Percentiles rank a stretch among this genome's conserved stretches.
phyloP scores from a whole-genome alignment of 768 basidiomycete species.

The Mycena amicta region DNA sequence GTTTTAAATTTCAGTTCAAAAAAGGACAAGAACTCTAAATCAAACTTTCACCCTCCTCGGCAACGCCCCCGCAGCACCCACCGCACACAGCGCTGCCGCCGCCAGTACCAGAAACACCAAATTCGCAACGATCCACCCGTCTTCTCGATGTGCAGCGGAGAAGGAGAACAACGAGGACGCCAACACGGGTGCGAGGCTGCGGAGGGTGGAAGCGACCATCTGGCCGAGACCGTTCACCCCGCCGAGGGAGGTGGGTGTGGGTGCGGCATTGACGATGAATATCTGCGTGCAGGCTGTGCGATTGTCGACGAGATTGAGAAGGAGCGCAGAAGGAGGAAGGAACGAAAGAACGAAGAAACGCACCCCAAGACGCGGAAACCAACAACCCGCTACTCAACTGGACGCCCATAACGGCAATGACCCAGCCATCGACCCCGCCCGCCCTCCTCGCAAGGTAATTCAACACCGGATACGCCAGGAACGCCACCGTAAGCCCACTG shows the following conservation, averaged over 20 bases:
- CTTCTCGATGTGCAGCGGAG: neutral
- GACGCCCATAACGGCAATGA: constrained; percentile 33
- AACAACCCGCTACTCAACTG: constrained; percentile 28
- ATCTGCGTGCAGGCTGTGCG: neutral
- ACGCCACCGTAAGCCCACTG: constrained; percentile 25
- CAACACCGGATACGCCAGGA: constrained; percentile 38
- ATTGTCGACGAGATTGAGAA: neutral
- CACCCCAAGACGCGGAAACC: neutral
- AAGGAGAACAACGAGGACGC: neutral
- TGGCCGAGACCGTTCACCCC: neutral
- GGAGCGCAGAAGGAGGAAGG: neutral
- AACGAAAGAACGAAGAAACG: neutral
- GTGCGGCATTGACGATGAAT: neutral
- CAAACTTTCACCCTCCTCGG: neutral
- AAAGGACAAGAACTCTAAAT: no score
- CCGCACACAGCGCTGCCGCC: neutral
- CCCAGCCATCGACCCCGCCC: constrained; percentile 35
- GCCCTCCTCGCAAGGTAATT: constrained; percentile 36
- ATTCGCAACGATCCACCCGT: neutral
- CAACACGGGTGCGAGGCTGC: neutral
- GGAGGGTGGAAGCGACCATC: neutral
- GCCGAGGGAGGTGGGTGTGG: neutral
- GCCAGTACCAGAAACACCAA: neutral
- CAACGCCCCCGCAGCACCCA: neutral
- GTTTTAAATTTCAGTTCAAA: no score